These are phyloP conservation scores for Diospyros kaki DNA, from an alignment of 148 eudicot genomes.

Conservation along the genomic window DNA sequence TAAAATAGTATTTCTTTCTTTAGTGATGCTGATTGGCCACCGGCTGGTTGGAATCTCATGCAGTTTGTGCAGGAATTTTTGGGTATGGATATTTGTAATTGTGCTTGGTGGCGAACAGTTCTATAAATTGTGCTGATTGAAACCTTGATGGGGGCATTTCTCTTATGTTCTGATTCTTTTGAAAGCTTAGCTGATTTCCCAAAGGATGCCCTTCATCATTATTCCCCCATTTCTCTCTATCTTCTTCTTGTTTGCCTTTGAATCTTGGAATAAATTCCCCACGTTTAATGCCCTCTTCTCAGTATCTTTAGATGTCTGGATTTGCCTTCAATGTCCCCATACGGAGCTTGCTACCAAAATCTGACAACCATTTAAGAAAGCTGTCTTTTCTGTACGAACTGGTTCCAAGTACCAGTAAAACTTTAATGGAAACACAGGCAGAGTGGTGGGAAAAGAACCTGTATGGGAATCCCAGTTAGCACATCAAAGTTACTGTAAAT, in stretches of 20 bases:
- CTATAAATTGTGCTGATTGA: conserved; percentile 17
- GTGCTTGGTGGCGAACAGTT: conserved; percentile 21
- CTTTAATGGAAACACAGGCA: not conserved
- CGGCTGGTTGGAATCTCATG: conserved; percentile 29
- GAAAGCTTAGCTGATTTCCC: conserved; percentile 13
- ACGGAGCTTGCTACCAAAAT: conserved; percentile 5
- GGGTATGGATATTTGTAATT: conserved; percentile 16
- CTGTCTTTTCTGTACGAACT: not conserved
- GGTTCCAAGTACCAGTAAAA: conserved; percentile 9
- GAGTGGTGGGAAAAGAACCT: not conserved
- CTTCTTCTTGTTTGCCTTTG: conserved; percentile 18
- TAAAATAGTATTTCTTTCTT: conserved; percentile 13
- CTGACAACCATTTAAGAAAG: conserved; percentile 8
- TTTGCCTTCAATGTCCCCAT: conserved; percentile 17
- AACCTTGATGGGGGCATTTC: conserved; percentile 14
- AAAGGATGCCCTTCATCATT: not conserved
- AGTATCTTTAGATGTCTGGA: conserved; percentile 18
- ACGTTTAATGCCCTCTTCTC: conserved; percentile 29
- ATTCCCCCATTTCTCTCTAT: conserved; percentile 5
- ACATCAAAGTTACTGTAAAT: not conserved
- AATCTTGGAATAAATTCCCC: conserved; percentile 39
- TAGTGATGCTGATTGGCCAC: conserved; percentile 9
- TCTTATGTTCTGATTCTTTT: conserved; percentile 12
- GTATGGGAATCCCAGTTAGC: not conserved
- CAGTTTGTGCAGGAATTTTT: conserved; percentile 18